A percentile compares a stretch with the other conserved stretches of the same genome.
Conservation (phyloP, 1,284 basidiomycete species). For the Ceratorhiza oryzae-sativae region DNA sequence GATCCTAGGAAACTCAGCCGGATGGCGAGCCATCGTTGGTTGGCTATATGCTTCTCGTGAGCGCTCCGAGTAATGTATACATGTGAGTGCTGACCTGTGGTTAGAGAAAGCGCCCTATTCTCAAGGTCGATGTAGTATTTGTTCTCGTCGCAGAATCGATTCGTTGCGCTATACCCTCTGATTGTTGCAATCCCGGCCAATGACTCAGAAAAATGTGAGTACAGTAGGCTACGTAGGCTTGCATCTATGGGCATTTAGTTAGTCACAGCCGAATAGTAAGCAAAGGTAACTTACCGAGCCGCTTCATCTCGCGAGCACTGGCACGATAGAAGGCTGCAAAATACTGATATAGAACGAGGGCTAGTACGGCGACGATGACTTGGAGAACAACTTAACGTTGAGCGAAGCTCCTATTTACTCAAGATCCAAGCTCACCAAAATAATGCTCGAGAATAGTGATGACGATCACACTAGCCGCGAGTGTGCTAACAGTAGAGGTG, state of each 20-base stretch:
- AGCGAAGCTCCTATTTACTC: not conserved
- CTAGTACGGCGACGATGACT: conserved; percentile 60
- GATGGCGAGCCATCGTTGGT: conserved; percentile 73
- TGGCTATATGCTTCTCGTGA: conserved; percentile 3
- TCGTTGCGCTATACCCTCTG: conserved; percentile 70
- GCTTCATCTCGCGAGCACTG: conserved; percentile 74
- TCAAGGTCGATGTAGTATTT: conserved; percentile 78
- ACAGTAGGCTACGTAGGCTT: conserved; percentile 64
- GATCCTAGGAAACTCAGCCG: conserved; percentile 79
- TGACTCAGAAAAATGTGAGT: conserved; percentile 78
- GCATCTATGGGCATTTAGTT: conserved; percentile 57
- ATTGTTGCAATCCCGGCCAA: conserved; percentile 77
- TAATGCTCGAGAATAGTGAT: conserved; percentile 75
- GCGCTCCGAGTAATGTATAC: not conserved
- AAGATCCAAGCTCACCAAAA: conserved; percentile 58
- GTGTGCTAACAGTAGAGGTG: conserved; percentile 58
- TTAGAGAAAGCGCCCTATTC: conserved; percentile 67
- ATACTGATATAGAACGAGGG: conserved; percentile 62
- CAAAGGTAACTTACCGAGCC: conserved; percentile 58
- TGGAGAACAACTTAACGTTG: not conserved
- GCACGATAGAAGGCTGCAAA: conserved; percentile 69
- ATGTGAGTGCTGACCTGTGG: conserved; percentile 51
- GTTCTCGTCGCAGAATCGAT: conserved; percentile 71
- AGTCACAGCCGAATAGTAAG: not conserved
- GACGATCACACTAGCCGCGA: conserved; percentile 67